Evolutionary conservation across 1,284 basidiomycete species (phyloP), one percentile per base, ranked within the genome.

Genomic region (Inonotus hispidus): DNA sequence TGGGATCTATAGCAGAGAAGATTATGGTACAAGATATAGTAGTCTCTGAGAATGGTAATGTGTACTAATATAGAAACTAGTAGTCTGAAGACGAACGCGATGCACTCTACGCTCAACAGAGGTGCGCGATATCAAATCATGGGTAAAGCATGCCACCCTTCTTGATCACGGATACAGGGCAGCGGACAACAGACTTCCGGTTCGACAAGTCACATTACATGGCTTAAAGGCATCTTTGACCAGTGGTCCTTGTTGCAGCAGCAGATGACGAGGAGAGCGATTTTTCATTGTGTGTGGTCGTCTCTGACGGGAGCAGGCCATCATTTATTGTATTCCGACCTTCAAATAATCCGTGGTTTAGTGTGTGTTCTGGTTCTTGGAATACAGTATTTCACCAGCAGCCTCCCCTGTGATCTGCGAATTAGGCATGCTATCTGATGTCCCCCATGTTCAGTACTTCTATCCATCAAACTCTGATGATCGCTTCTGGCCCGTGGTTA

Each of bases 211-310:
- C 13, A 6, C 6, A 16, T 59, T 4, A 60, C 59, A 4, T 60
- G 59, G 59, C 23, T 55, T 5, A 56, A 49, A 27, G 38, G 57
- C 8, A 27, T 60, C 1, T n/a, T 32, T 8, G 59, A 37, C 5
- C 41, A 38, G 1, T 60, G 59, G 53, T 60, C 37, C 41, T 60
- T 14, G 38, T 55, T 32, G 59, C 53, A 21, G 39, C 52, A 14
- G 37, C 59, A 3, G 21, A 60, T 19, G 25, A 37, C 25, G 38
- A 35, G 6, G 23, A 23, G 35, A 60, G 59, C 41, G 38, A 38
- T 3, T 19, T 60, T 3, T 19, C 46, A 1, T 16, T 60, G 13
- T 60, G 59, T 53, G 52, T 45, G 5, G 23, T 47, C 25, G 13
- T 41, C 16, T n/a, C 25, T 5, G 11, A 37, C 10, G 13, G 29